These are phyloP conservation scores for Abrus precatorius DNA, from an alignment of 306 rosid species.

Conservation along the genomic window DNA sequence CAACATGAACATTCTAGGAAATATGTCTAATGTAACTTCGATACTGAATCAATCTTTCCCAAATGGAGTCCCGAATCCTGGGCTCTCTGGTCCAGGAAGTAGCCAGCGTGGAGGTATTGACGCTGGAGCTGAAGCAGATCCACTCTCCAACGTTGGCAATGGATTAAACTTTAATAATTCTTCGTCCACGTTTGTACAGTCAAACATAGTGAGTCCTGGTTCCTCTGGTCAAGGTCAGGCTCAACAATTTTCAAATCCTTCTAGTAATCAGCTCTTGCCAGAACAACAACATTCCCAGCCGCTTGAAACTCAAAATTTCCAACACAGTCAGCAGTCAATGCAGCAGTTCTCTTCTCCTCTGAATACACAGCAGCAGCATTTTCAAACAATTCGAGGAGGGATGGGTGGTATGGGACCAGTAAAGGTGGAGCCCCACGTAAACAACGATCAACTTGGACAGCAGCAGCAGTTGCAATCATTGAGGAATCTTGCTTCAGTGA, in stretches of 20 bases:
- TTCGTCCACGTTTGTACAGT: slow-evolving; percentile 68
- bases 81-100: slow-evolving; percentile 75
- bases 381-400: slow-evolving; percentile 80
- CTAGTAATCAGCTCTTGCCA: slow-evolving; percentile 72
- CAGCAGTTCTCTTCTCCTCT: slow-evolving; percentile 84
- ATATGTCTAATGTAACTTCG: slow-evolving; percentile 80
- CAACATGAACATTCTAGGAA: slow-evolving; percentile 85
- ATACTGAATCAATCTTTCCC: slow-evolving; percentile 82
- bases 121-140: slow-evolving; percentile 79
- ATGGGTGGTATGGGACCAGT: slow-evolving; percentile 75
- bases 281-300: slow-evolving; percentile 92
- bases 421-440: slow-evolving; percentile 85
- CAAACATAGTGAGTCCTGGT: slow-evolving; percentile 72
- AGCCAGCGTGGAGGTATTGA: slow-evolving; percentile 81
- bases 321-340: slow-evolving; percentile 85
- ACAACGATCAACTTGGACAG: slow-evolving; percentile 83
- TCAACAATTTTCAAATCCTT: slow-evolving; percentile 78
- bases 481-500: slow-evolving; percentile 74
- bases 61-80: slow-evolving; percentile 76
- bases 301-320: slow-evolving; percentile 81
- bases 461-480: slow-evolving; percentile 71
- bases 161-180: slow-evolving; percentile 73
- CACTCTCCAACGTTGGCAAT: slow-evolving; percentile 77
- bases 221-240: slow-evolving; percentile 84
- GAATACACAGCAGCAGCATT: slow-evolving; percentile 74